Evolutionary conservation across 1,284 basidiomycete genomes (phyloP).

Genomic region (Amylostereum areolatum): DNA sequence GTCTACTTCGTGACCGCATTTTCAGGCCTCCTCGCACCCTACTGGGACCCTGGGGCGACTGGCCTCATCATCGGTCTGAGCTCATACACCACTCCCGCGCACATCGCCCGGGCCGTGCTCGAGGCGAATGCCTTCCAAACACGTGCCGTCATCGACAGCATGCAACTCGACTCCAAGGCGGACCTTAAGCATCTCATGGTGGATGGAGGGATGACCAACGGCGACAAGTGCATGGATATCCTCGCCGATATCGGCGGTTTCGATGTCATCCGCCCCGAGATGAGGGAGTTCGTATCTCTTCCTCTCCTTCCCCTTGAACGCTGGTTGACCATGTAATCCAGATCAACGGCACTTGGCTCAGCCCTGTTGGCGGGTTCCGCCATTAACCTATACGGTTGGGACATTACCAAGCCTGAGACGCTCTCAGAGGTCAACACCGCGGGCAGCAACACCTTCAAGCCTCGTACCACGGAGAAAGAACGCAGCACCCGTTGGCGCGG

Average conservation of each 20-base stretch:
- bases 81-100: constrained; percentile 88
- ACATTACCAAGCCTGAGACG: constrained; percentile 80
- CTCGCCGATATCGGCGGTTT: constrained; percentile 94
- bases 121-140: constrained; percentile 92
- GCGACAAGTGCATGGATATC: constrained; percentile 85
- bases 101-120: constrained; percentile 90
- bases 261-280: constrained; percentile 86
- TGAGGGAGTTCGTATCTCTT: constrained; percentile 75
- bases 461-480: constrained; percentile 47
- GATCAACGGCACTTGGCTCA: constrained; percentile 94
- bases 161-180: constrained; percentile 77
- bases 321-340: constrained; percentile 22
- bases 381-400: constrained; percentile 91
- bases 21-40: constrained; percentile 86
- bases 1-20: constrained; percentile 98
- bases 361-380: constrained; percentile 93
- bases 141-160: constrained; percentile 89
- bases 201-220: constrained; percentile 93
- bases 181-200: constrained; percentile 84
- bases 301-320: background rate
- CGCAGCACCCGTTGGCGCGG: constrained; percentile 62
- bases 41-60: constrained; percentile 87
- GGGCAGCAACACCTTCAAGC: constrained; percentile 70
- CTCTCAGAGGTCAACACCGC: constrained; percentile 87
- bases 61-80: constrained; percentile 85